Conservation (phyloP, 306 rosid genomes). For the Alnus rubra region DNA sequence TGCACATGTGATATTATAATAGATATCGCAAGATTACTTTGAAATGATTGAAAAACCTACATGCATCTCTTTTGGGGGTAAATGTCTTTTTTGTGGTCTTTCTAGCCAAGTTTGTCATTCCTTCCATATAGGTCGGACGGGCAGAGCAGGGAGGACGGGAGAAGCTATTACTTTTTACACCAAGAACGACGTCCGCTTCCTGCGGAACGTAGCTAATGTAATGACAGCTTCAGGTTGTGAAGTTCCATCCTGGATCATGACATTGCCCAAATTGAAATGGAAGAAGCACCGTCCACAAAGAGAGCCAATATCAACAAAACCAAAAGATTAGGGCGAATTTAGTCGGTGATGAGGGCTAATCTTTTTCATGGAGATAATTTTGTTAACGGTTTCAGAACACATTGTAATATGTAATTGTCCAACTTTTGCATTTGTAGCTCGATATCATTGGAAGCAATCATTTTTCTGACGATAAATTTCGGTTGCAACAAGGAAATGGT, state of each 20-base stretch:
- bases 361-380: constrained; percentile 7
- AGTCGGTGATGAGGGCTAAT: constrained; percentile 3
- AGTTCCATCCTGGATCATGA: constrained; percentile 77
- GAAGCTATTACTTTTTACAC: constrained; percentile 90
- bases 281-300: constrained; percentile 83
- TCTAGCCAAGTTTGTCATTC: constrained; percentile 23
- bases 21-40: background rate
- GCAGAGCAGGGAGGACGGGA: constrained; percentile 94
- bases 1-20: background rate
- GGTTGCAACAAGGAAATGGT: background rate
- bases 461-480: background rate
- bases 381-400: constrained; percentile 3
- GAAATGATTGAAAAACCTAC: background rate
- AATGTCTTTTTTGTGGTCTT: constrained; percentile 1
- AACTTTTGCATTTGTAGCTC: background rate
- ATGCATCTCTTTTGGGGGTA: background rate
- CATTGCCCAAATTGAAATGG: constrained; percentile 80
- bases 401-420: background rate
- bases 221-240: constrained; percentile 89
- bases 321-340: constrained; percentile 32
- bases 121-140: constrained; percentile 76
- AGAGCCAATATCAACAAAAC: constrained; percentile 69
- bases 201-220: constrained; percentile 77
- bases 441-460: background rate
- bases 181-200: constrained; percentile 75